phyloP scores from a whole-genome alignment of 2,329 filamentous ascomycete species.

The Penicillium sclerotiorum region DNA sequence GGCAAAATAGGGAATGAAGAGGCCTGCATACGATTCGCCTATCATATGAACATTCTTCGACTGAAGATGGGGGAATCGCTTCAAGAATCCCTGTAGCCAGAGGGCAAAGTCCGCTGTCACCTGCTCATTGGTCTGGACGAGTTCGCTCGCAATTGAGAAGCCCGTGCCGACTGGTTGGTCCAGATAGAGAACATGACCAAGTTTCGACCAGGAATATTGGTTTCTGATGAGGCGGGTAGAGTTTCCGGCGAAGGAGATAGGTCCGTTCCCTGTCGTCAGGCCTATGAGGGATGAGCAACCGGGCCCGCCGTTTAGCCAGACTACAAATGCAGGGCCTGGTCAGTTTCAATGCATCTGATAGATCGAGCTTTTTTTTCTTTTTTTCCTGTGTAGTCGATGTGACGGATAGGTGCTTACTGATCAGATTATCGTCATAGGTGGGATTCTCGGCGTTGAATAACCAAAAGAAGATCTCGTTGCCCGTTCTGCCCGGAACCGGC shows the following conservation, averaged over 20 bases:
- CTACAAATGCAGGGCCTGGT: slow-evolving; percentile 16
- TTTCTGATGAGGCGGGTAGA: slow-evolving; percentile 28
- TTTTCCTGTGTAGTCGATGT: too few species aligned
- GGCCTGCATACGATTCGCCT: slow-evolving; percentile 43
- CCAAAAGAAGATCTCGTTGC: slow-evolving; percentile 43
- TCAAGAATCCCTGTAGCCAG: slow-evolving; percentile 37
- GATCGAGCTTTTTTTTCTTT: too few species aligned
- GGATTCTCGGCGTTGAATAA: slow-evolving; percentile 36
- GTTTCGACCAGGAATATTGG: slow-evolving; percentile 34
- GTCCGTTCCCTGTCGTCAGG: slow-evolving; percentile 37
- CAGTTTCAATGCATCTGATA: too few species aligned
- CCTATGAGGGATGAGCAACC: slow-evolving; percentile 40
- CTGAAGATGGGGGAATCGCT: slow-evolving; percentile 33
- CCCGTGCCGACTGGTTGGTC: slow-evolving; percentile 43
- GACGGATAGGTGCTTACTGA: slow-evolving; percentile 28
- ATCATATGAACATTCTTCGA: slow-evolving; percentile 38
- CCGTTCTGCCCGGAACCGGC: slow-evolving; percentile 30
- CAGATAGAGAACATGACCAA: slow-evolving; percentile 40
- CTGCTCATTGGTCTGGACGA: slow-evolving; percentile 28
- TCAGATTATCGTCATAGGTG: slow-evolving; percentile 35
- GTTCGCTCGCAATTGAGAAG: slow-evolving; percentile 34
- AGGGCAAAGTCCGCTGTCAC: slow-evolving; percentile 34
- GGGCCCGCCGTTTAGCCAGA: slow-evolving; percentile 42
- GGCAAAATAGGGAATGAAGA: slow-evolving; percentile 43
- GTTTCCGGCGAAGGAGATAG: slow-evolving; percentile 35